phyloP scores from a whole-genome alignment of 2,329 filamentous ascomycete species.

The Penicillium sp. region DNA sequence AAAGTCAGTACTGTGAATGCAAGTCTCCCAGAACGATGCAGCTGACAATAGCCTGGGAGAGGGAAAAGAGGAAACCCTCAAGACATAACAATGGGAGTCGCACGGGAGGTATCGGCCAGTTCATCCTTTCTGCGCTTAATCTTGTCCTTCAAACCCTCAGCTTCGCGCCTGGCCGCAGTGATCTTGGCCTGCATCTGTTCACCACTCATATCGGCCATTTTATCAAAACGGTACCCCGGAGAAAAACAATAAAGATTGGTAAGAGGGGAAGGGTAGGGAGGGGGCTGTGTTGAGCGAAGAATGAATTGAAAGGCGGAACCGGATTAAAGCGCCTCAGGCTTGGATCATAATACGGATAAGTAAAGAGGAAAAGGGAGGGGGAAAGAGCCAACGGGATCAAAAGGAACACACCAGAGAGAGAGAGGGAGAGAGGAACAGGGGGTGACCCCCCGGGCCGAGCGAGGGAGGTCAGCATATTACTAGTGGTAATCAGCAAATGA shows the following conservation, averaged over 20 bases:
- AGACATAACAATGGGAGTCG: conserved; percentile 45
- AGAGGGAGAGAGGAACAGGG: conserved; percentile 3
- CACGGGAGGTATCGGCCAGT: conserved; percentile 94
- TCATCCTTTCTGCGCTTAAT: conserved; percentile 99
- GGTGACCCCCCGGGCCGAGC: conserved; percentile 5
- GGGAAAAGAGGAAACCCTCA: background rate
- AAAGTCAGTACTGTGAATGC: conserved; percentile 18
- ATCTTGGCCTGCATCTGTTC: conserved; percentile 85
- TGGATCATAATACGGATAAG: conserved; percentile 23
- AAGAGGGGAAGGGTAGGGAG: conserved; percentile 12
- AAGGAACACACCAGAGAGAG: conserved; percentile 1
- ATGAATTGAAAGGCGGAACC: conserved; percentile 15
- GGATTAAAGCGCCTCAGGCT: conserved; percentile 19
- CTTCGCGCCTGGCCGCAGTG: conserved; percentile 89
- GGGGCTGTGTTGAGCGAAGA: conserved; percentile 20
- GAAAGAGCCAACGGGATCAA: conserved; percentile 5
- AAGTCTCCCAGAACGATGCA: background rate
- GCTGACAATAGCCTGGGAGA: background rate
- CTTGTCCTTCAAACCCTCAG: conserved; percentile 93
- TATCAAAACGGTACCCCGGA: conserved; percentile 30
- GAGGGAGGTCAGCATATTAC: conserved; percentile 10
- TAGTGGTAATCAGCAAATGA: conserved; percentile 11
- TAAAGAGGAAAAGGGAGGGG: conserved; percentile 8
- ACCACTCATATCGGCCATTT: conserved; percentile 51
- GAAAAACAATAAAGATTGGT: conserved; percentile 11